Evolutionary conservation across 2,329 filamentous ascomycete genomes (phyloP).

Genomic region (Ophiostoma ips): DNA sequence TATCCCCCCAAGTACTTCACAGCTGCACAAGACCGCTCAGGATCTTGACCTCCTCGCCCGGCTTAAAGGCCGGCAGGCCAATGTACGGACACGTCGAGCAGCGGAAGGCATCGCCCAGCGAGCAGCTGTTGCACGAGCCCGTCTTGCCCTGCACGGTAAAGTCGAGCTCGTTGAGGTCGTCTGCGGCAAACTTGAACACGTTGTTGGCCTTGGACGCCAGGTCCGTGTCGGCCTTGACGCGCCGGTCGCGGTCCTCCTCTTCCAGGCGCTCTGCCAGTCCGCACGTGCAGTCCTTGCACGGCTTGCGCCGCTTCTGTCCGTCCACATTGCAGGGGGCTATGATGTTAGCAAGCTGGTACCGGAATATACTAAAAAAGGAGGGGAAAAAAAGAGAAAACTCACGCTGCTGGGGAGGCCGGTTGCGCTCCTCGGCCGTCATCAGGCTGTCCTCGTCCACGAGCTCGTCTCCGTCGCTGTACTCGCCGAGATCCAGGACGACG

Average conservation of each 20-base stretch:
- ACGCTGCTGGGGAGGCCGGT: conserved; percentile 68
- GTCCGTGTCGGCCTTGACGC: conserved; percentile 19
- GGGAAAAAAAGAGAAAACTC: too few species aligned
- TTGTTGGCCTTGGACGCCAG: conserved; percentile 20
- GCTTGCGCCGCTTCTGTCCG: conserved; percentile 71
- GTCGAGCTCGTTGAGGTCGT: conserved; percentile 81
- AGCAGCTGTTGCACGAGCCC: conserved; percentile 78
- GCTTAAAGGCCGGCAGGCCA: conserved; percentile 89
- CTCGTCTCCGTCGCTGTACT: conserved; percentile 56
- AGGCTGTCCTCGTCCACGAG: conserved; percentile 84
- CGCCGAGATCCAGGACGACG: conserved; percentile 29
- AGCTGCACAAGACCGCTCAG: conserved; percentile 78
- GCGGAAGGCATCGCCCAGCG: conserved; percentile 78
- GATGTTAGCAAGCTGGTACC: conserved; percentile 3
- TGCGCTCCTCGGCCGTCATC: conserved; percentile 72
- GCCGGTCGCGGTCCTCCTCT: conserved; percentile 53
- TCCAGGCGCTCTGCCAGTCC: conserved; percentile 76
- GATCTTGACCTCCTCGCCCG: conserved; percentile 82
- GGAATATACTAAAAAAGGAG: too few species aligned
- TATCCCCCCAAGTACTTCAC: conserved; percentile 22
- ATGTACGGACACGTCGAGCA: conserved; percentile 68
- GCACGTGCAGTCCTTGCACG: conserved; percentile 97
- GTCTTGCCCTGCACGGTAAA: conserved; percentile 97
- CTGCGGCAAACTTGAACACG: conserved; percentile 51
- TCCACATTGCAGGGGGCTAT: conserved; percentile 72